A percentile compares a stretch with the other conserved stretches of the same genome.
These are phyloP conservation scores for Graphiopsis chlorocephala DNA, from an alignment of 2,329 filamentous ascomycete genomes.

Conservation along the genomic window DNA sequence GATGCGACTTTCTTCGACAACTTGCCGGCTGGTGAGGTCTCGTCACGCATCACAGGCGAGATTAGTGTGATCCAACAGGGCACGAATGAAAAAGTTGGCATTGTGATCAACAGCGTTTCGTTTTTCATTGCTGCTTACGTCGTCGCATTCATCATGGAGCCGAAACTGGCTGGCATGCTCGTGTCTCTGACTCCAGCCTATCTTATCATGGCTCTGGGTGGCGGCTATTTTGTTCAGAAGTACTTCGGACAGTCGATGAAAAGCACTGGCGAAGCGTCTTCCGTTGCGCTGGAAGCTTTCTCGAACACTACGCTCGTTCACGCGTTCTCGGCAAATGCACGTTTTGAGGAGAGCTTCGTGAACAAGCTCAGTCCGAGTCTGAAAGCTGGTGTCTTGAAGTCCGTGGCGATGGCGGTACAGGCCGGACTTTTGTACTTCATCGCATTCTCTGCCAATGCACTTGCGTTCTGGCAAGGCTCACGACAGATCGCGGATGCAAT, in stretches of 20 bases:
- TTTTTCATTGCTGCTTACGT: slow-evolving; percentile 42
- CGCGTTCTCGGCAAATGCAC: slow-evolving; percentile 48
- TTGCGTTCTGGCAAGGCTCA: slow-evolving; percentile 47
- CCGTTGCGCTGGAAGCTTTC: slow-evolving; percentile 48
- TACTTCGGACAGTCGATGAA: slow-evolving; percentile 51
- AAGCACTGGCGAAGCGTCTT: slow-evolving; percentile 50
- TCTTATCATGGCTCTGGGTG: slow-evolving; percentile 57
- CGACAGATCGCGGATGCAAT: slow-evolving; percentile 37
- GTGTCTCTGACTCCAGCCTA: slow-evolving; percentile 63
- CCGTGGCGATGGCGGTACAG: slow-evolving; percentile 41
- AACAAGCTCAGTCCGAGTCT: slow-evolving; percentile 43
- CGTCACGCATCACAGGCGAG: slow-evolving; percentile 63
- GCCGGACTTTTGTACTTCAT: slow-evolving; percentile 45
- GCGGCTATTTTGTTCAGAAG: slow-evolving; percentile 54
- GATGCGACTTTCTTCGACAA: slow-evolving; percentile 64
- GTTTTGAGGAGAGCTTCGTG: slow-evolving; percentile 45
- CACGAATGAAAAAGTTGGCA: slow-evolving; percentile 41
- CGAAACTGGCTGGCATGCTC: slow-evolving; percentile 61
- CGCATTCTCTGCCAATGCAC: slow-evolving; percentile 39
- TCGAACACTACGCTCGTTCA: slow-evolving; percentile 49
- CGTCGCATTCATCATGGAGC: slow-evolving; percentile 41
- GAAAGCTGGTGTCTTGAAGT: slow-evolving; percentile 45
- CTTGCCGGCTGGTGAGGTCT: slow-evolving; percentile 63
- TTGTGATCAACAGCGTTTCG: slow-evolving; percentile 35
- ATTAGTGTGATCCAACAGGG: slow-evolving; percentile 54